Conservation (phyloP, 345 rosid genomes). For the Arabis alpina region DNA sequence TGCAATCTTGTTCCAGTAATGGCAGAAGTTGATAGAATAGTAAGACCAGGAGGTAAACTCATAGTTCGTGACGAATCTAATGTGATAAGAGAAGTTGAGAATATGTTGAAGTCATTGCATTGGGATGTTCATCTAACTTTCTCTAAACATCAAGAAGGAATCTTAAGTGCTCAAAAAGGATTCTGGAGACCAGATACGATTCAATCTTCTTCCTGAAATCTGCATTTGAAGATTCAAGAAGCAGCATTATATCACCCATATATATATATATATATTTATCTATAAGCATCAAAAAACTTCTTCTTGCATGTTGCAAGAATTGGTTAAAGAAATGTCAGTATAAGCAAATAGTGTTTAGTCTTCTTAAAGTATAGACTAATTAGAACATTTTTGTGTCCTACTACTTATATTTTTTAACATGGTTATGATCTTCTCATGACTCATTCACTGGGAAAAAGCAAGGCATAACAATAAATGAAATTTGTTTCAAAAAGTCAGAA, state of each 20-base stretch:
- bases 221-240: constrained; percentile 27
- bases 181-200: constrained; percentile 75
- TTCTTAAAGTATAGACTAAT: constrained; percentile 39
- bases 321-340: constrained; percentile 28
- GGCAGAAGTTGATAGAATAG: constrained; percentile 90
- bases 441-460: background rate
- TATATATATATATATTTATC: background rate
- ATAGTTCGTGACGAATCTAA: constrained; percentile 71
- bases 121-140: constrained; percentile 84
- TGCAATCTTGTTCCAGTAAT: constrained; percentile 79
- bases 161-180: constrained; percentile 91
- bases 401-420: background rate
- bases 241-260: constrained; percentile 6
- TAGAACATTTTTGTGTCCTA: constrained; percentile 17
- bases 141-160: constrained; percentile 78
- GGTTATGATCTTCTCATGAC: background rate
- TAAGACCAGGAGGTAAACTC: constrained; percentile 90
- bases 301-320: no score
- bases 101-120: constrained; percentile 71
- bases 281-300: background rate
- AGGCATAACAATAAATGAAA: constrained; percentile 1
- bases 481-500: background rate
- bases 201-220: constrained; percentile 42
- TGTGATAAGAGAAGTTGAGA: constrained; percentile 71
- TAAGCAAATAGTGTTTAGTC: constrained; percentile 28